phyloP scores from a whole-genome alignment of 805 yeast genomes.

The Candida adriatica region DNA sequence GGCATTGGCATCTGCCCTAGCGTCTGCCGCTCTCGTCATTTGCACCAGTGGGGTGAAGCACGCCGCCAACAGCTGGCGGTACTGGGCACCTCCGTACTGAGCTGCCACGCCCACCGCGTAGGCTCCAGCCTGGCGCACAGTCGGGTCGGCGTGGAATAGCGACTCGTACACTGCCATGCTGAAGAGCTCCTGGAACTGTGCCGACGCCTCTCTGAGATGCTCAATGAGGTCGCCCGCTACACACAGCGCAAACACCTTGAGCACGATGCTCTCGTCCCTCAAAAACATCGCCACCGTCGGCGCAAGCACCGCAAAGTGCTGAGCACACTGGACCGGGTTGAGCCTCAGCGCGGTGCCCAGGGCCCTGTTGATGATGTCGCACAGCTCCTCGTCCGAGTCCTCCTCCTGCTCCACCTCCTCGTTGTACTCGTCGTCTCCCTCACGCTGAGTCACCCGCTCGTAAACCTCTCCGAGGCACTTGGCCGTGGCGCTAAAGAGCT shows the following conservation, averaged over 20 bases:
- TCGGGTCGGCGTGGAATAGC: conserved; percentile 57
- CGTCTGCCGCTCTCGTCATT: conserved; percentile 69
- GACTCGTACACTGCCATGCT: conserved; percentile 58
- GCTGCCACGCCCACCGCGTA: conserved; percentile 83
- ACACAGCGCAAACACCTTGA: conserved; percentile 72
- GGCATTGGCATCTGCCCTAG: conserved; percentile 77
- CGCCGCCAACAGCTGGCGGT: conserved; percentile 55
- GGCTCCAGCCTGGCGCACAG: conserved; percentile 82
- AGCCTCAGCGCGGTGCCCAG: conserved; percentile 65
- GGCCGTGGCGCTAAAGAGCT: conserved; percentile 53
- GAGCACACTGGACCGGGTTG: conserved; percentile 49
- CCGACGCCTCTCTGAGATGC: conserved; percentile 64
- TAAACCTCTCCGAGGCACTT: conserved; percentile 59
- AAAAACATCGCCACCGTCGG: conserved; percentile 59
- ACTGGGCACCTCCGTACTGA: conserved; percentile 63
- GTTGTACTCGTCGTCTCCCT: conserved; percentile 76
- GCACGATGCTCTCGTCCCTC: conserved; percentile 58
- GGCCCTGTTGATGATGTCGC: conserved; percentile 79
- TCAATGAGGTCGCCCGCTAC: conserved; percentile 78
- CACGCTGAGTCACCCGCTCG: conserved; percentile 66
- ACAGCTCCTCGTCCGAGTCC: conserved; percentile 82
- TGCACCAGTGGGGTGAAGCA: conserved; percentile 72
- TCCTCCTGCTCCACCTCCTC: conserved; percentile 84
- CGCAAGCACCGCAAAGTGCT: conserved; percentile 55
- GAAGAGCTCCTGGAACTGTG: conserved; percentile 57